A percentile compares a stretch with the other conserved stretches of the same genome.
Evolutionary conservation across 208 protist species (phyloP).

Genomic region (Leishmania tarentolae): DNA sequence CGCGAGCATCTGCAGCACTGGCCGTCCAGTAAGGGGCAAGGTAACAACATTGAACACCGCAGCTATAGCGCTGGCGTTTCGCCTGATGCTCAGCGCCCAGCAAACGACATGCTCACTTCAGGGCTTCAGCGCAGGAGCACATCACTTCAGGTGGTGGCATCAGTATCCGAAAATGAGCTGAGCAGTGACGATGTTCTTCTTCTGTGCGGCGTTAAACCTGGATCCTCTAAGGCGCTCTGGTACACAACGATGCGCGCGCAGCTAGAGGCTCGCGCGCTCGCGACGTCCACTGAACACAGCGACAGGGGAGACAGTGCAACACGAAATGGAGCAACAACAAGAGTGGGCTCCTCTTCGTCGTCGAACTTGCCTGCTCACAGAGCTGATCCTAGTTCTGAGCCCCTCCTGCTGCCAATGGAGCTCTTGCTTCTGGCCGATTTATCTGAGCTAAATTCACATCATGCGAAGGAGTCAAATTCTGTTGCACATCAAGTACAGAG

Average conservation of each 20-base stretch:
- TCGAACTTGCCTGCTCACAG: not conserved
- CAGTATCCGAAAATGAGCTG: slow-evolving; percentile 14
- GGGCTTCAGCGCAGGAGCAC: not conserved
- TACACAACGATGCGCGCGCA: slow-evolving; percentile 36
- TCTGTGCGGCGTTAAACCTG: slow-evolving; percentile 56
- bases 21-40: not conserved
- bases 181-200: slow-evolving; percentile 58
- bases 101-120: not conserved
- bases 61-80: not conserved
- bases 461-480: not conserved
- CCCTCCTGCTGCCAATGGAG: slow-evolving; percentile 1
- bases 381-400: not conserved
- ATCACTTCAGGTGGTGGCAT: too few relatives aligned
- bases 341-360: not conserved
- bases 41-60: not conserved
- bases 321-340: not conserved
- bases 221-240: slow-evolving; percentile 46
- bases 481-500: not conserved
- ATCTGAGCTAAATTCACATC: not conserved
- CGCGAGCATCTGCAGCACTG: not conserved
- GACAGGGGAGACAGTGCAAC: not conserved
- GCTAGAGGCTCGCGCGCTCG: slow-evolving; percentile 16
- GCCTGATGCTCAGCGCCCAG: not conserved
- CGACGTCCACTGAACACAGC: not conserved
- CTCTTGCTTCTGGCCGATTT: not conserved